Base-by-base conservation (phyloP, 192 early-diverging fungal species). In the Backusella mclennaniae region DNA sequence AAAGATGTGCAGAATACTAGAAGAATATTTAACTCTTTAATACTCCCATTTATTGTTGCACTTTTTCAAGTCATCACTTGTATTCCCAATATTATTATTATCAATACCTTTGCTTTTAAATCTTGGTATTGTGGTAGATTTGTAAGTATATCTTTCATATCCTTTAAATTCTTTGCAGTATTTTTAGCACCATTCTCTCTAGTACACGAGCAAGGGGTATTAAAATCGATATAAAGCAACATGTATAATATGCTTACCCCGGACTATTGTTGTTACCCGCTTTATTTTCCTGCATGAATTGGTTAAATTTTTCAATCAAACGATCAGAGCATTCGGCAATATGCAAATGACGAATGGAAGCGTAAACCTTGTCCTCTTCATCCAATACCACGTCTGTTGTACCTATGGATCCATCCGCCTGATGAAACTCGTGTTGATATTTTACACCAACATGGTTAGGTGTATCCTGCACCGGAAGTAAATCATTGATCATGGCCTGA, bases 401-500 rank as follows among this genome's bases (percentile, higher is more conserved):
- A 11, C 79, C 84, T n/a, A 81, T 74, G 0, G 71, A 52, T 15
- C 84, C 85, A 76, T 82, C 87, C 33, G 78, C 36, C 17, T 84
- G 84, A 29, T 75, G 75, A 69, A 83, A 83, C 52, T 82, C 79
- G 69, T 91, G 92, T 21, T 79, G 72, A 77, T 90, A 93, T 70
- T 91, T 93, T 17, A 85, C 80, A n/a, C 86, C 89, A 72, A 89
- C 87, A 14, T 72, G 69, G 3, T 53, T 70, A 17, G 70, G 73
- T 7, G 67, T 66, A 15, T 52, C 66, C 26, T 89, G 83, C 5
- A 95, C 79, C 0, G 75, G 77, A 12, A 99, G 76, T 70, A 99
- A 82, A 78, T 99, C 97, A 75, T 96, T 92, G 53, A 95, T 92
- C 97, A 99, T 98, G 11, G 97, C 97, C 82, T 99, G 97, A 79